Conservation (phyloP, 2,329 filamentous ascomycete genomes). For the Lomentospora prolificans region DNA sequence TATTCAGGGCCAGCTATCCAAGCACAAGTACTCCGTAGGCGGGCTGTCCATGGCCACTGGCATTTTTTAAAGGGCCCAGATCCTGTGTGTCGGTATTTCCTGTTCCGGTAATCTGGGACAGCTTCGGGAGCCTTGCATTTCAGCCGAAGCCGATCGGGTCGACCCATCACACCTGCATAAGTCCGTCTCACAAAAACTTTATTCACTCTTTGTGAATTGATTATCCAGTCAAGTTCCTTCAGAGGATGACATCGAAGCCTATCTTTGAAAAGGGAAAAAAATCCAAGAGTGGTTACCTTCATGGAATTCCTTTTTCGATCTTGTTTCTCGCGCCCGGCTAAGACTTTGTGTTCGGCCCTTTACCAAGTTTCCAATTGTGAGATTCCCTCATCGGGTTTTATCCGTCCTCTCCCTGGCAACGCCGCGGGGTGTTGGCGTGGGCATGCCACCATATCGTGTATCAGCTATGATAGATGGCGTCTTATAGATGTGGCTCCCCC, state of each 20-base stretch:
- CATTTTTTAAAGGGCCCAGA: too few relatives aligned
- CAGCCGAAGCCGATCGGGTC: background rate
- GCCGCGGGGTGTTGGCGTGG: background rate
- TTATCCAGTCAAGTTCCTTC: too few relatives aligned
- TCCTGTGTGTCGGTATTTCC: background rate
- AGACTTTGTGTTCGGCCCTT: background rate
- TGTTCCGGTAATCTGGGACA: slow-evolving; percentile 5
- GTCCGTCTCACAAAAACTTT: background rate
- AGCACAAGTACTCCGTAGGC: too few relatives aligned
- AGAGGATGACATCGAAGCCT: too few relatives aligned
- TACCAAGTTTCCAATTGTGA: background rate
- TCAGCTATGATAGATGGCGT: slow-evolving; percentile 5
- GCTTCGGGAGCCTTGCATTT: slow-evolving; percentile 5
- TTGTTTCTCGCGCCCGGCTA: background rate
- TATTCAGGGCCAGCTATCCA: too few relatives aligned
- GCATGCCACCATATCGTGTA: background rate
- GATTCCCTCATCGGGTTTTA: background rate
- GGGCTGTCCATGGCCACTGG: too few relatives aligned
- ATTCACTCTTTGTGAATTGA: background rate
- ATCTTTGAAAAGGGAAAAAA: too few relatives aligned
- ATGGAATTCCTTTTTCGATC: background rate
- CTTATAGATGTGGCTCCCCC: background rate
- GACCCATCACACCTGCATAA: background rate
- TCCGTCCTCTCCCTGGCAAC: slow-evolving; percentile 6
- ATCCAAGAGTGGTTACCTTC: too few relatives aligned